phyloP scores from a whole-genome alignment of 345 rosid species.

The Dovyalis caffra region DNA sequence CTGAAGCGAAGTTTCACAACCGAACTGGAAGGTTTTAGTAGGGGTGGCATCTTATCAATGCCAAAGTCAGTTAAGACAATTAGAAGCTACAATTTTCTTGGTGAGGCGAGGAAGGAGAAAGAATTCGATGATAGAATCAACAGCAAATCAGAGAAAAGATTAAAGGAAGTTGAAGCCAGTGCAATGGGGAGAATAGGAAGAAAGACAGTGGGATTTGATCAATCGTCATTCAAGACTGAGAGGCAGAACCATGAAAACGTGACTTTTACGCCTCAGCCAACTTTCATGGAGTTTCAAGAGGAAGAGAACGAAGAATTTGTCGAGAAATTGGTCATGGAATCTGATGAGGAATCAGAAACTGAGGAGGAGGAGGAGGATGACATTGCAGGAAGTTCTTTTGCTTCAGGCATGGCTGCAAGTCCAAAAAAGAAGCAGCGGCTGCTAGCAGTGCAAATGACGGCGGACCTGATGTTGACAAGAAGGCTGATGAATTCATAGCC shows the following conservation, averaged over 20 bases:
- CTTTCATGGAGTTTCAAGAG: conserved; percentile 31
- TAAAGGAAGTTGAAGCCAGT: neutral
- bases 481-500: conserved; percentile 97
- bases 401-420: conserved; percentile 1
- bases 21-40: conserved; percentile 12
- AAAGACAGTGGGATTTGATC: conserved; percentile 24
- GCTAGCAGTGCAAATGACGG: conserved; percentile 35
- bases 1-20: conserved; percentile 25
- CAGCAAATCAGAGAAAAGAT: conserved; percentile 9
- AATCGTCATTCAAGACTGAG: conserved; percentile 21
- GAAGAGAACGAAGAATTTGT: conserved; percentile 23
- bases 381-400: conserved; percentile 6
- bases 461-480: conserved; percentile 88
- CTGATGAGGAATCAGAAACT: conserved; percentile 27
- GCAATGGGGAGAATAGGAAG: conserved; percentile 10
- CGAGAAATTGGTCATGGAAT: conserved; percentile 39
- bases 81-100: conserved; percentile 33
- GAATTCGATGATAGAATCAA: conserved; percentile 16
- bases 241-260: conserved; percentile 19
- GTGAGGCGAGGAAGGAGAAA: conserved; percentile 20
- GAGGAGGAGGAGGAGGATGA: conserved; percentile 33
- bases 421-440: conserved; percentile 23
- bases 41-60: conserved; percentile 3
- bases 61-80: conserved; percentile 33
- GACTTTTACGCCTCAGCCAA: conserved; percentile 21